A percentile compares a stretch with the other conserved stretches of the same genome.
phyloP scores from a whole-genome alignment of 2,329 filamentous ascomycete genomes.

The Diaporthe australafricana region DNA sequence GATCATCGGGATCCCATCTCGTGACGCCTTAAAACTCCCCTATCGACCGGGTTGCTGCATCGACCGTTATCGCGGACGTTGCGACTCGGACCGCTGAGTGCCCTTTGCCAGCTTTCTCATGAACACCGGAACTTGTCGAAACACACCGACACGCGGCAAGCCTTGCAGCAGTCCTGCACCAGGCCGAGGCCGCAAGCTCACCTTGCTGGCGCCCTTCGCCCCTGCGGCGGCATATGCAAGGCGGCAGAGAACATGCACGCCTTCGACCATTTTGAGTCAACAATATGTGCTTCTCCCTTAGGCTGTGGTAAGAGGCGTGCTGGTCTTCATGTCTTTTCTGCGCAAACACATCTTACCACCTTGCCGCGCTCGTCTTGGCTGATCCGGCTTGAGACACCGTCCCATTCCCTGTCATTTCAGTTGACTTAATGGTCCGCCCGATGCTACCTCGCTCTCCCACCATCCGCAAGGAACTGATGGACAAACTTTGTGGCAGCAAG shows the following conservation, averaged over 20 bases:
- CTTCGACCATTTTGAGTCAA: constrained; percentile 25
- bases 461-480: neutral
- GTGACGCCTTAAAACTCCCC: constrained; percentile 16
- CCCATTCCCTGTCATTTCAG: constrained; percentile 24
- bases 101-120: constrained; percentile 16
- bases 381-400: constrained; percentile 15
- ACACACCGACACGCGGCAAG: constrained; percentile 30
- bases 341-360: neutral
- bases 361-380: constrained; percentile 12
- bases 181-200: neutral
- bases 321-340: neutral
- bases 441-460: constrained; percentile 9
- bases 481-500: constrained; percentile 6
- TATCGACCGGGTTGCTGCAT: constrained; percentile 30
- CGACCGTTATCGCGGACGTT: neutral
- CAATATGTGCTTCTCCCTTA: constrained; percentile 21
- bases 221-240: constrained; percentile 31
- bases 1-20: constrained; percentile 25
- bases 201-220: constrained; percentile 18
- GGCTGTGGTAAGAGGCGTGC: constrained; percentile 11
- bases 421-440: constrained; percentile 12
- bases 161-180: constrained; percentile 36
- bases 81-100: constrained; percentile 24
- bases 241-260: constrained; percentile 24
- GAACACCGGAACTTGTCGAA: constrained; percentile 12